phyloP scores from a whole-genome alignment of 2,329 filamentous ascomycete species.

The Pyrenophora teres region DNA sequence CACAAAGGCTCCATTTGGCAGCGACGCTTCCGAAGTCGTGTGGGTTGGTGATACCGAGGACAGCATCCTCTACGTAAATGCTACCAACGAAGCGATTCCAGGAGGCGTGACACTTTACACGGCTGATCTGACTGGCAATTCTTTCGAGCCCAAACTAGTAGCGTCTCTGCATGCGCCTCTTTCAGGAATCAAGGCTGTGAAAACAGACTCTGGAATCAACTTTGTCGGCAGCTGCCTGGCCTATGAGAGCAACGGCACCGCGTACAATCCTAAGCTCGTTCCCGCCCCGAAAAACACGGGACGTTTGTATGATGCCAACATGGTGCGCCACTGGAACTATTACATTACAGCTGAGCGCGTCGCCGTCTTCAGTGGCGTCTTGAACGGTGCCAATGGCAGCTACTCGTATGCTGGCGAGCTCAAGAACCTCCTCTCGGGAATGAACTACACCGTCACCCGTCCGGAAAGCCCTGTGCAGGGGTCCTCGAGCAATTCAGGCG shows the following conservation, averaged over 20 bases:
- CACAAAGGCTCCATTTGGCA: conserved; percentile 40
- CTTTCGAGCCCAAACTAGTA: conserved; percentile 38
- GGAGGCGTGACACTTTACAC: conserved; percentile 45
- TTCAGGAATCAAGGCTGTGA: conserved; percentile 55
- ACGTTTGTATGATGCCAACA: conserved; percentile 74
- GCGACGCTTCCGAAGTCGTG: conserved; percentile 41
- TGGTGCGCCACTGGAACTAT: conserved; percentile 80
- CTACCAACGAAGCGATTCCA: conserved; percentile 62
- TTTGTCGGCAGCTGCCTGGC: conserved; percentile 63
- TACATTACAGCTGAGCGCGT: conserved; percentile 72
- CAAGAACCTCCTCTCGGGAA: conserved; percentile 63
- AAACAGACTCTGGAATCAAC: conserved; percentile 49
- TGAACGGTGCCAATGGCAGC: conserved; percentile 50
- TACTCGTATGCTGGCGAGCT: conserved; percentile 35
- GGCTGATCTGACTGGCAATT: conserved; percentile 33
- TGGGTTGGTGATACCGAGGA: conserved; percentile 41
- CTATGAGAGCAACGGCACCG: conserved; percentile 65
- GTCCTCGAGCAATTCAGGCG: conserved; percentile 75
- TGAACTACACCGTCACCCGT: conserved; percentile 57
- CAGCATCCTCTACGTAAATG: conserved; percentile 67
- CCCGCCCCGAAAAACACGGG: conserved; percentile 65
- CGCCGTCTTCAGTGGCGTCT: conserved; percentile 72
- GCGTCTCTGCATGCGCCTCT: conserved; percentile 53
- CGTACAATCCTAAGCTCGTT: conserved; percentile 69
- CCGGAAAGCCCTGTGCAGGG: conserved; percentile 69